Conservation (phyloP, 441 rosid genomes). For the Dalechampia spathulata region DNA sequence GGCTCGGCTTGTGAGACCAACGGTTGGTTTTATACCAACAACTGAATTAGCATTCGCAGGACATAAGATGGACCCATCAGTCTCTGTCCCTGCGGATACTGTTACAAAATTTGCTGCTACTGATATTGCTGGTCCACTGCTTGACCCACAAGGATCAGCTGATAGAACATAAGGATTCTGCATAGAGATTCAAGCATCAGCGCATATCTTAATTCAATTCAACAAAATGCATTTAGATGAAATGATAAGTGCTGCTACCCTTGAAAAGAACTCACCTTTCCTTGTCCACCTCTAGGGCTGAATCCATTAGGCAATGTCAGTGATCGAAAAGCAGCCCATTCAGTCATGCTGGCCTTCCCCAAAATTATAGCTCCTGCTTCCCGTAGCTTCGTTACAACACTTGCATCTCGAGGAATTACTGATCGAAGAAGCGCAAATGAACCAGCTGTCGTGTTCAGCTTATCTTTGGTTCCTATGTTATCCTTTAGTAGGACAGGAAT, state of each 20-base stretch:
- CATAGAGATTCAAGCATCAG: background rate
- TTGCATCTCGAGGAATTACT: slow-evolving; percentile 50
- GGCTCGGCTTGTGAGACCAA: slow-evolving; percentile 72
- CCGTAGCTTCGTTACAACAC: slow-evolving; percentile 48
- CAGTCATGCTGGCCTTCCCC: slow-evolving; percentile 68
- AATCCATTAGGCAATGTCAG: slow-evolving; percentile 25
- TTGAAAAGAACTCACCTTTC: slow-evolving; percentile 36
- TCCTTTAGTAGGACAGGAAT: slow-evolving; percentile 71
- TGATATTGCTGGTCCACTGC: slow-evolving; percentile 68
- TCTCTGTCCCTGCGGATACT: slow-evolving; percentile 68
- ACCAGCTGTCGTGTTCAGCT: slow-evolving; percentile 66
- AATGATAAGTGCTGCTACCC: background rate
- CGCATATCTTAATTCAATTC: too few relatives aligned
- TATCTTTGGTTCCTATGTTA: slow-evolving; percentile 49
- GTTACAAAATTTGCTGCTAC: slow-evolving; percentile 64
- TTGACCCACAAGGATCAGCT: slow-evolving; percentile 56
- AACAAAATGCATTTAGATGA: background rate
- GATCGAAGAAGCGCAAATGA: slow-evolving; percentile 55
- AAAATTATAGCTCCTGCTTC: slow-evolving; percentile 59
- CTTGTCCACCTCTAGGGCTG: slow-evolving; percentile 59
- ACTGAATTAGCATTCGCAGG: slow-evolving; percentile 51
- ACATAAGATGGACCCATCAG: slow-evolving; percentile 62
- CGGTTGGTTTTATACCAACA: slow-evolving; percentile 66
- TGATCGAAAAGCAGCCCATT: slow-evolving; percentile 48
- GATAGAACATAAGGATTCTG: slow-evolving; percentile 68